Conservation (phyloP, 352 stramenopile species). For the Phytophthora megakarya region DNA sequence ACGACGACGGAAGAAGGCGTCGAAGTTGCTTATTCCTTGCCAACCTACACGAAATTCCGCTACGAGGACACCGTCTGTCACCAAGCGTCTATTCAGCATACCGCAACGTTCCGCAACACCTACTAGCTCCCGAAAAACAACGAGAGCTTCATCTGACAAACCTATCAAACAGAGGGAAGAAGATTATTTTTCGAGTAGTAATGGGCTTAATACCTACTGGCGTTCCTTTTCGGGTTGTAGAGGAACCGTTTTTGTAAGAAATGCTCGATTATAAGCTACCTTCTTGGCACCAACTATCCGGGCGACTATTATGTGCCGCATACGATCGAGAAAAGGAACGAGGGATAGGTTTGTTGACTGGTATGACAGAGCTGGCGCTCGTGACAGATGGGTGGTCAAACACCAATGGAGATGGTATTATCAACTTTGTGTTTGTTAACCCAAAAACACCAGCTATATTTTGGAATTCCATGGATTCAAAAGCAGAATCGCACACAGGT, state of each 20-base stretch:
- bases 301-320: not conserved
- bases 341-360: not conserved
- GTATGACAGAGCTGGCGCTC: not conserved
- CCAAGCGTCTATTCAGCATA: no score
- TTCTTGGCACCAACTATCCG: not conserved
- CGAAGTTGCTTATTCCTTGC: no score
- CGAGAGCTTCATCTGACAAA: no score
- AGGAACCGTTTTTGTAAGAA: not conserved
- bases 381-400: constrained; percentile 17
- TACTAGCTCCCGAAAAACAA: no score
- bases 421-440: constrained; percentile 18
- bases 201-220: not conserved
- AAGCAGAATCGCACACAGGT: not conserved
- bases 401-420: constrained; percentile 12
- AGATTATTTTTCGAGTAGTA: not conserved
- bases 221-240: not conserved
- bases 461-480: constrained; percentile 8
- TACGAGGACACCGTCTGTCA: no score
- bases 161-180: no score
- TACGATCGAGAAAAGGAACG: not conserved
- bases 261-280: not conserved
- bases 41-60: no score
- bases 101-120: no score
- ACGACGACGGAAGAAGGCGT: no score
- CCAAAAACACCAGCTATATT: not conserved